Base-by-base conservation (phyloP, 2,329 filamentous ascomycete species). In the Akanthomyces dipterigenus region DNA sequence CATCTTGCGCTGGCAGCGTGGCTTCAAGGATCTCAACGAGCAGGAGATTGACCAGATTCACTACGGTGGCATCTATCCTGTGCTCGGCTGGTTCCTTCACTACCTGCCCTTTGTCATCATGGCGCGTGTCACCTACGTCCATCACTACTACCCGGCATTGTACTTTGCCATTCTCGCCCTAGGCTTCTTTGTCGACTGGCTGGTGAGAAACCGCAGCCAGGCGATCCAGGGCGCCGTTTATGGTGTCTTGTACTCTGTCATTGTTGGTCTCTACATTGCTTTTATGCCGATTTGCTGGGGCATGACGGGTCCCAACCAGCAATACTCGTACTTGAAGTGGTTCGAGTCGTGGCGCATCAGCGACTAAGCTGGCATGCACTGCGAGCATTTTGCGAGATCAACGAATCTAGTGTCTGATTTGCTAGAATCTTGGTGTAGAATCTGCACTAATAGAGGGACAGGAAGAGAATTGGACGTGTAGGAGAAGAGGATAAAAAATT, bases 71-170 rank as follows among this genome's bases (percentile, higher is more conserved):
- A 72, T 99, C 62, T 99, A 99, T 75, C 93, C 95, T 9, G 81
- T 93, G 61, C 83, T 95, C 60, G 95, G 95, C 64, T 99, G 95
- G 95, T 88, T 96, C 76, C 82, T 99, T 54, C 95, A 99, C 78
- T 99, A 97, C 74, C 78, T 96, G 64, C 95, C 95, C 1, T 99
- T 98, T 76, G 85, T 96, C 70, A 86, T 95, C 71, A 99, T 99
- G 96, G 95, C 92, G 12, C 91, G 95, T 82, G 95, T 99, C 64
- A 99, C 95, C 18, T 99, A 99, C 71, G 95, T 99, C 60, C 95
- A 99, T 76, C 95, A 99, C 79, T 99, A 99, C 81, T 99, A 98
- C 76, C 95, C 95, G 12, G 95, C 95, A 11, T 85, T 99, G 12
- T 99, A 98, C 80, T 99, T 98, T 74, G 93, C 95, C 69, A 96